Evolutionary conservation across 495 filamentous ascomycete genomes (phyloP), one percentile per base, ranked within the genome.

Genomic region (Evernia prunastri): DNA sequence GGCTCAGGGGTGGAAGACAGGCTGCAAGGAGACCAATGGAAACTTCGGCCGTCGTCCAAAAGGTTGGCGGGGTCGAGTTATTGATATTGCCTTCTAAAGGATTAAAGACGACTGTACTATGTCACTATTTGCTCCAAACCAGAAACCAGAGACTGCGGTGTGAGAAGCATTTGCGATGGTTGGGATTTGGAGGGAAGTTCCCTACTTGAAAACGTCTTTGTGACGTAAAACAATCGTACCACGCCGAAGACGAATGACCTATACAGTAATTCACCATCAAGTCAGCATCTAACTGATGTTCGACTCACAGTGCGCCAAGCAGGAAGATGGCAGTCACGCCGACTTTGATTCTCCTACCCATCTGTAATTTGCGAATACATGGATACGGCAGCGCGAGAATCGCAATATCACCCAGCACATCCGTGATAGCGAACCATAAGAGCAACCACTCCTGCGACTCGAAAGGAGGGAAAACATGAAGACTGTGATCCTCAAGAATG

Each of bases 31-130:
- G 43, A 33, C 60, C 60, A 49, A 63, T 54, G 9, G 60, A 63
- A 20, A 63, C 9, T 37, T 63, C 60, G 47, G 54, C 60, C 35
- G 60, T 63, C 6, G 60, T 63, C 60, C 60, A 63, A 42, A 63
- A 63, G 25, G 42, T 11, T 25, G 60, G 60, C 4, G 60, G 43
- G 18, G 58, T 60, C 8, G 35, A 12, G 58, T 40, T 40, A 25
- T 35, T 29, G 23, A n/a, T 25, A 29, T 3, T 53, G 11, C 51
- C 23, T 25, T 13, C 3, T 12, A 37, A 37, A 37, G 36, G 36
- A 37, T 37, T 12, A 7, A 37, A 37, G 12, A 12, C 6, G 36
- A 37, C 36, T 37, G 36, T 37, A 37, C 36, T 7, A 37, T 37
- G 36, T 37, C 36, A 37, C 7, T 37, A 12, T 37, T 37, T n/a